Evolutionary conservation across 306 rosid species (phyloP).

Genomic region (Quercus parvula): DNA sequence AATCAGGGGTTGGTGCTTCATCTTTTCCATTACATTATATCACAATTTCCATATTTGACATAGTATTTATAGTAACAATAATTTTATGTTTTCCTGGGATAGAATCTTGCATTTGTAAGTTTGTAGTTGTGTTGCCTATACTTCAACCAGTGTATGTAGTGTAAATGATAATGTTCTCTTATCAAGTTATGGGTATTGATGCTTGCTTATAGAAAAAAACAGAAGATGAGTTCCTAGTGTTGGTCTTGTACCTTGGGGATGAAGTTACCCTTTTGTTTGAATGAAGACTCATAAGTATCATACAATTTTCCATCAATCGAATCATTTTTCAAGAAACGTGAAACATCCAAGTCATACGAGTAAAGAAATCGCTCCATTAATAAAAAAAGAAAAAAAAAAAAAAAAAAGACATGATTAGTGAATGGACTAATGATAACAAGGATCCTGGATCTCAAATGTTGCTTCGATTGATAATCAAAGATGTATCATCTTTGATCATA

Average conservation of each 20-base stretch:
- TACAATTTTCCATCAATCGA: too few species aligned
- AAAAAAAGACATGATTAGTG: too few species aligned
- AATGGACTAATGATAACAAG: too few species aligned
- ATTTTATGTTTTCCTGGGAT: too few species aligned
- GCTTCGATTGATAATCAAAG: too few species aligned
- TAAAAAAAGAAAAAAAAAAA: too few species aligned
- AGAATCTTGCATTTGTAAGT: too few species aligned
- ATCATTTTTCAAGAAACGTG: too few species aligned
- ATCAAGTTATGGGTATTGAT: neutral
- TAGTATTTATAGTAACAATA: neutral
- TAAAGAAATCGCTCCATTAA: too few species aligned
- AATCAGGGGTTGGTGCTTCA: constrained; percentile 41
- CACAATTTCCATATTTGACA: neutral
- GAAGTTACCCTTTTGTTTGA: neutral
- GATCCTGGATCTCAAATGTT: too few species aligned
- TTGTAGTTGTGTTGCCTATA: neutral
- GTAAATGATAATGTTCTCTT: neutral
- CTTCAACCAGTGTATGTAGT: neutral
- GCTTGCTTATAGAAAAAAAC: neutral
- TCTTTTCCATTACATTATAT: neutral
- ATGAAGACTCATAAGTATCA: neutral
- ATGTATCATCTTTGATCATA: neutral
- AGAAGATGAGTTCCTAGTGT: neutral
- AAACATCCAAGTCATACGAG: too few species aligned
- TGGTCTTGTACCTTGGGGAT: neutral